Conservation (phyloP, 2,329 filamentous ascomycete genomes). For the Thelonectria rubi region DNA sequence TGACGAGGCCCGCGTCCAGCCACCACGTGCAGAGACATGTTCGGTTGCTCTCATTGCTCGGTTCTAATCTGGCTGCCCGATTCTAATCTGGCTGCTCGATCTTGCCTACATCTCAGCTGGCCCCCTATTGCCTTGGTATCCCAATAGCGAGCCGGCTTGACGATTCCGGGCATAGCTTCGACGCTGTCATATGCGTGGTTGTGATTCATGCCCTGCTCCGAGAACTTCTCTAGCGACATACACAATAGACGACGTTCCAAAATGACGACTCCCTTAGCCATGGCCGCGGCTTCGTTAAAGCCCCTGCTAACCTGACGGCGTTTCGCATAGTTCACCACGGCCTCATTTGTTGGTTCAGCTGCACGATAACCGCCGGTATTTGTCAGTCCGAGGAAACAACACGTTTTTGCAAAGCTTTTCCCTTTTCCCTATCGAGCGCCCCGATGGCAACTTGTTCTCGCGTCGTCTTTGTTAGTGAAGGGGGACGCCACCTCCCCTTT, state of each 20-base stretch:
- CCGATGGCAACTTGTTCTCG: background rate
- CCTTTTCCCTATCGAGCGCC: background rate
- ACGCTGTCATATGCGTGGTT: background rate
- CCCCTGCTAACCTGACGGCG: too few relatives aligned
- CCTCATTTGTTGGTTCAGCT: background rate
- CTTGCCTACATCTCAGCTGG: too few relatives aligned
- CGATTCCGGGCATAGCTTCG: background rate
- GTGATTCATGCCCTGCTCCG: background rate
- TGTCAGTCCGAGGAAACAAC: background rate
- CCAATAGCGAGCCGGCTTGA: background rate
- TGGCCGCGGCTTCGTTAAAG: too few relatives aligned
- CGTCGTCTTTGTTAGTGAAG: background rate
- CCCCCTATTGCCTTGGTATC: background rate
- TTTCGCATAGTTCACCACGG: background rate
- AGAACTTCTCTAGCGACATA: background rate
- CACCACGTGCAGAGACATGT: background rate
- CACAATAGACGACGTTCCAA: background rate
- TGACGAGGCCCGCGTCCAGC: background rate
- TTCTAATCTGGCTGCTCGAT: too few relatives aligned
- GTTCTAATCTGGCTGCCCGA: too few relatives aligned
- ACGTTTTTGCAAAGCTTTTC: background rate
- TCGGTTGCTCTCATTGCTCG: background rate
- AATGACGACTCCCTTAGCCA: background rate
- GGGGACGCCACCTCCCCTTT: background rate
- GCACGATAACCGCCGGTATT: background rate